Evolutionary conservation across 371 early-diverging fungal species (phyloP), one percentile per base, ranked within the genome.

Genomic region (Mortierella sp.): DNA sequence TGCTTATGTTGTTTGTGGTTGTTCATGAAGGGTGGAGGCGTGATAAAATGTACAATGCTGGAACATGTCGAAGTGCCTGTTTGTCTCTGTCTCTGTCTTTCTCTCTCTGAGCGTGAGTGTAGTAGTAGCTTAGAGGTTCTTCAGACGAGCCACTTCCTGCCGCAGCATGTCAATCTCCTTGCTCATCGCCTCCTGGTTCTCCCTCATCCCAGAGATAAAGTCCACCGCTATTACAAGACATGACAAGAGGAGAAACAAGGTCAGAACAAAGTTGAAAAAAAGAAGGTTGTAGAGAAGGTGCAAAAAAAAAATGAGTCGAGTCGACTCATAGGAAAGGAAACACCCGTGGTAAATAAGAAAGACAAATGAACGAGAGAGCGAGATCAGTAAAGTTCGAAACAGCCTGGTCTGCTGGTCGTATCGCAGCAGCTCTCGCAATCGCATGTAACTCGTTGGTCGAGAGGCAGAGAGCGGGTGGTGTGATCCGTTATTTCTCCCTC

Each of bases 151-250:
- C 8, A 85, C 71, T 44, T 85, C 81, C 69, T 85, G 78, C 34
- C 85, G 73, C 69, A 85, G 67, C 76, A 76, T 76, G n/a, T 85
- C 85, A 28, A 85, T 69, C 72, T 85, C 85, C 57, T 85, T 85
- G 46, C 76, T 53, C 85, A 85, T 37, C 64, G 78, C 85, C 9
- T 85, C 85, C 71, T 85, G 81, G 48, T 54, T 73, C 24, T 71
- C 64, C 79, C 81, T 85, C 76, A 85, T 78, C 50, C 71, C 71
- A 16, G 76, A 75, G 37, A 85, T 85, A 53, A 54, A 85, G 54
- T 85, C 85, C 64, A 85, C 85, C 24, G 85, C 85, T 85, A 78
- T 24, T 5, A 61, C 43, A 48, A 74, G 46, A 74, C 44, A 64
- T 37, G 67, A 67, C 4, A 37, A 34, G 34, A 34, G 34, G 34